These are phyloP conservation scores for Cicer bijugum DNA, from an alignment of 306 rosid genomes.

Conservation along the genomic window DNA sequence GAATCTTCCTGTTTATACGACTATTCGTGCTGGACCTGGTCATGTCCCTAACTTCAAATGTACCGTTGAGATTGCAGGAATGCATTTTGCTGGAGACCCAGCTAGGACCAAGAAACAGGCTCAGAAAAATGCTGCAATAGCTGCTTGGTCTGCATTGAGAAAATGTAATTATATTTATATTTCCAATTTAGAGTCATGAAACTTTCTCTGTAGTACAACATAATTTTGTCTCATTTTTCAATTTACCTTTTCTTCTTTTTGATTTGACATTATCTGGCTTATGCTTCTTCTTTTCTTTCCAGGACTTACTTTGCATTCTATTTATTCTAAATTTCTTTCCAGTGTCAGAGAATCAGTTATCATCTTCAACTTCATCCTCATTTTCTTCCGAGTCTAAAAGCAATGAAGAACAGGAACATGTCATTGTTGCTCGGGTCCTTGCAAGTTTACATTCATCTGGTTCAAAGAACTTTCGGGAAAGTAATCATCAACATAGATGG, in stretches of 20 bases:
- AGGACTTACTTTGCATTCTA: constrained; percentile 31
- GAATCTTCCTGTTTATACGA: constrained; percentile 74
- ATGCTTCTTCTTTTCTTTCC: constrained; percentile 22
- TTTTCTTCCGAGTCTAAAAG: constrained; percentile 52
- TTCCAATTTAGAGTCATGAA: constrained; percentile 25
- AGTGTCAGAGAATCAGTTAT: constrained; percentile 65
- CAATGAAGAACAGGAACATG: constrained; percentile 74
- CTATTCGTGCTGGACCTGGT: constrained; percentile 71
- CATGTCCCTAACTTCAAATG: constrained; percentile 70
- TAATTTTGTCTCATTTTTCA: constrained; percentile 23
- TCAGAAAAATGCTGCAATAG: constrained; percentile 80
- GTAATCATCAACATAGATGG: constrained; percentile 45
- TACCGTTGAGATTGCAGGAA: constrained; percentile 80
- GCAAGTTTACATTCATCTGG: constrained; percentile 53
- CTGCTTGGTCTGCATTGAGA: constrained; percentile 82
- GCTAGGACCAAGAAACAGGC: constrained; percentile 89
- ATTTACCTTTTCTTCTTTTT: not conserved
- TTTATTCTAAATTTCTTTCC: constrained; percentile 43
- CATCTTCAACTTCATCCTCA: constrained; percentile 50
- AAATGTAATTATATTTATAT: constrained; percentile 44
- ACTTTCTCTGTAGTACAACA: constrained; percentile 26
- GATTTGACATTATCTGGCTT: not conserved
- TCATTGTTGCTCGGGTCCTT: constrained; percentile 67
- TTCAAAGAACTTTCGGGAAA: constrained; percentile 42
- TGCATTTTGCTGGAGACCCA: constrained; percentile 67